Evolutionary conservation across 345 rosid genomes (phyloP), one percentile per base, ranked within the genome.

Genomic region (Rhodomyrtus tomentosa): DNA sequence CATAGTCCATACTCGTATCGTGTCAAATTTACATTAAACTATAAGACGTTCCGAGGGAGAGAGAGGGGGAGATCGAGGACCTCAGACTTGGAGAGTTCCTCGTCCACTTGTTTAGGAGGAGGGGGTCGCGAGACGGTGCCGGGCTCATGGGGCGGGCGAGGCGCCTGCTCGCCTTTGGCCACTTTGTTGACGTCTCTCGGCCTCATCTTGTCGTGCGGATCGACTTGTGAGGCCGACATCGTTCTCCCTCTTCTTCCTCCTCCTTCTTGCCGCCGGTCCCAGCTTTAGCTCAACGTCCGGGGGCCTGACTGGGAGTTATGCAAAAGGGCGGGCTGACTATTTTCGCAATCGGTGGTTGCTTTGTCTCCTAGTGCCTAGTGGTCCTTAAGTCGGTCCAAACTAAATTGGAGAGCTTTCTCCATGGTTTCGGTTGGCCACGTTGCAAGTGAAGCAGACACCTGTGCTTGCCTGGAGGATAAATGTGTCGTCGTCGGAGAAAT

Each of bases 201-300:
- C 81, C 93, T 89, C 93, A 92, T 91, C 90, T 89, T 92, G 84
- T 92, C 90, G 80, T 85, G 93, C 25, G 93, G 92, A 32, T 92
- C 93, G 73, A 92, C 59, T 40, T 84, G 85, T 21, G 91, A 84
- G 22, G 86, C 89, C 76, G 91, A 89, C 89, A 83, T 87, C 27
- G 21, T 15, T 29, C 52, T 42, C 76, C 76, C 10, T 59, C 54
- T 36, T 42, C 24, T 36, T 55, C 76, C 36, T n/a, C 20, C 36
- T 68, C 32, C 73, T 59, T 59, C 73, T 59, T 32, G 76, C 6
- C 45, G 13, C 76, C 45, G 76, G 45, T 68, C 76, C 36, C 25
- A 68, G 76, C 45, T 68, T 8, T 25, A 32, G 74, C 24, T 62
- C 42, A 7, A 62, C 42, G 40, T 16, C 74, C 24, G 42, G 74